Evolutionary conservation across 2,329 filamentous ascomycete species (phyloP).

Genomic region (Calcarisporium arbuscula): DNA sequence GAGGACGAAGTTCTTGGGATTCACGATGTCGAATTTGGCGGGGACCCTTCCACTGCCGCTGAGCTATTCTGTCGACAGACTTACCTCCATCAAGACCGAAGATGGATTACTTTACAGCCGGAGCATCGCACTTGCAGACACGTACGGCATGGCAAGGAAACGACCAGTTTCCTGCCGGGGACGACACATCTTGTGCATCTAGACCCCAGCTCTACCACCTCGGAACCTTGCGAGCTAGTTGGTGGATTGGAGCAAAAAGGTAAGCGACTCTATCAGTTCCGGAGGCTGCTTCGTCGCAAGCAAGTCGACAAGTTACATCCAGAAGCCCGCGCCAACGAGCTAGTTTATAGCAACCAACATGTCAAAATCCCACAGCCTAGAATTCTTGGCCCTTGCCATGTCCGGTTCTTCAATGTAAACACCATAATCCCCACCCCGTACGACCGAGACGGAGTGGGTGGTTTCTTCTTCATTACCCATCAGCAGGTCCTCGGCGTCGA

Average conservation of each 20-base stretch:
- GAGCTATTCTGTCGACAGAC: conserved; percentile 67
- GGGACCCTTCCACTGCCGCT: conserved; percentile 34
- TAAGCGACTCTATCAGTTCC: conserved; percentile 30
- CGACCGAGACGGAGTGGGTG: conserved; percentile 55
- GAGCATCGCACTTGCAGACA: conserved; percentile 50
- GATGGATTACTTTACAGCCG: conserved; percentile 53
- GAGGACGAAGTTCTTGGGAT: conserved; percentile 50
- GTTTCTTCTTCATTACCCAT: conserved; percentile 58
- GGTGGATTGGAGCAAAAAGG: conserved; percentile 14
- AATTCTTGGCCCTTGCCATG: conserved; percentile 51
- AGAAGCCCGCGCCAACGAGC: conserved; percentile 44
- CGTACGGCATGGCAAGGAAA: too few species aligned
- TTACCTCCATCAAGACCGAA: conserved; percentile 53
- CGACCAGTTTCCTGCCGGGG: conserved; percentile 39
- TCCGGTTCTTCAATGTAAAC: conserved; percentile 45
- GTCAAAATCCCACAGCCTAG: conserved; percentile 26
- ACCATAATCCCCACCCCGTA: conserved; percentile 57
- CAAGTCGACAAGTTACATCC: conserved; percentile 26
- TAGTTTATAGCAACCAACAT: conserved; percentile 48
- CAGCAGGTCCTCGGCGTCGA: conserved; percentile 9
- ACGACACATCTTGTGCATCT: conserved; percentile 52
- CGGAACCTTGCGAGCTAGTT: conserved; percentile 59
- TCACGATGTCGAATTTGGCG: conserved; percentile 53
- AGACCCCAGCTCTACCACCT: conserved; percentile 20
- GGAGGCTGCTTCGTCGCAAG: conserved; percentile 45